A percentile compares a stretch with the other conserved stretches of the same genome.
Conservation (phyloP, 441 rosid genomes). For the Pelargonium hybrid region DNA sequence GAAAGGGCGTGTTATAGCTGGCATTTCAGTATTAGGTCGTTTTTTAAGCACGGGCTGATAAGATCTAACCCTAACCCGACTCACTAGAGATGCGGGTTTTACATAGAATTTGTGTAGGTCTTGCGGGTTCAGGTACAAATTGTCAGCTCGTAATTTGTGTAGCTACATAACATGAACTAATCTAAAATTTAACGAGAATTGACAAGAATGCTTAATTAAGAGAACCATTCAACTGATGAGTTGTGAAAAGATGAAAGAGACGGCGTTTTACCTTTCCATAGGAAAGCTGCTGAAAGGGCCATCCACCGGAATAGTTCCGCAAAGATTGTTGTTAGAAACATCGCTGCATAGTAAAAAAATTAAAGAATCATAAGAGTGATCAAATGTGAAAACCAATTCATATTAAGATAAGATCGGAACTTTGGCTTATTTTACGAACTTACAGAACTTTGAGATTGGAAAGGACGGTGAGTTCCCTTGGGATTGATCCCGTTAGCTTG, state of each 20-base stretch:
- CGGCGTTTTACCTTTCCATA: slow-evolving; percentile 37
- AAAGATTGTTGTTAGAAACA: slow-evolving; percentile 53
- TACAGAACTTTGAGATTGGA: slow-evolving; percentile 46
- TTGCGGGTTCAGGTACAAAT: too few relatives aligned
- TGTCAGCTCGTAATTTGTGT: too few relatives aligned
- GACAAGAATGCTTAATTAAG: too few relatives aligned
- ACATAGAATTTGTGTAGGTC: too few relatives aligned
- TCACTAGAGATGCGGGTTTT: too few relatives aligned
- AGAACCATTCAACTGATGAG: too few relatives aligned
- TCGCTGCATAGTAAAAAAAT: slow-evolving; percentile 35
- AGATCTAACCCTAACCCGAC: too few relatives aligned
- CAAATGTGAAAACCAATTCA: slow-evolving; percentile 3
- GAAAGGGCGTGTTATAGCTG: too few relatives aligned
- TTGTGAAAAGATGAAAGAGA: not conserved
- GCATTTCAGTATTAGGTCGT: too few relatives aligned
- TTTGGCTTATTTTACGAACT: slow-evolving; percentile 17
- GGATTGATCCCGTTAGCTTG: slow-evolving; percentile 52
- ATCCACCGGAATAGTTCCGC: slow-evolving; percentile 70
- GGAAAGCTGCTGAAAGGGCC: slow-evolving; percentile 54
- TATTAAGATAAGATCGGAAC: not conserved
- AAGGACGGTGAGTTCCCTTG: slow-evolving; percentile 47
- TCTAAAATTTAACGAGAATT: too few relatives aligned
- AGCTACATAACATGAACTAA: too few relatives aligned
- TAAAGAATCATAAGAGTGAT: not conserved
- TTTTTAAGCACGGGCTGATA: too few relatives aligned